phyloP scores from a whole-genome alignment of 768 basidiomycete species.

The Mrakia gelida region DNA sequence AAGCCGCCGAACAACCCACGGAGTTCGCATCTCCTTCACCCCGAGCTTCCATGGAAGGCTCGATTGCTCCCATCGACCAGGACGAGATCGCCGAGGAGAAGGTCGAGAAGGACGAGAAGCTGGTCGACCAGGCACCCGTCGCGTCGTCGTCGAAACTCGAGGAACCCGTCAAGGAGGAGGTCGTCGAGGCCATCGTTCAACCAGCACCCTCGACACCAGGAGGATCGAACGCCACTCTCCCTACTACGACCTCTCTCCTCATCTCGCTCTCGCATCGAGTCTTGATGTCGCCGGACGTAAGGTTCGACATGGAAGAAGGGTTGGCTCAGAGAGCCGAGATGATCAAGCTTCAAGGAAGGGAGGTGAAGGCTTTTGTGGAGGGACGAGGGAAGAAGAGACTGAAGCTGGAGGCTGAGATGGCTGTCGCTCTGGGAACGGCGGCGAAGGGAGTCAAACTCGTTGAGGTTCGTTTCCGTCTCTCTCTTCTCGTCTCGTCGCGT shows the following conservation, averaged over 20 bases:
- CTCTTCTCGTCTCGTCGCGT: background rate
- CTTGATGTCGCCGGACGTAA: conserved; percentile 5
- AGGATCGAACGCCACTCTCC: background rate
- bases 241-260: background rate
- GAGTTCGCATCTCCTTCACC: background rate
- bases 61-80: background rate
- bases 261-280: background rate
- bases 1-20: background rate
- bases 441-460: background rate
- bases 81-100: background rate
- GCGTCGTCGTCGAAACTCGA: background rate
- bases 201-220: background rate
- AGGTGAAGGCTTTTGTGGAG: conserved; percentile 7
- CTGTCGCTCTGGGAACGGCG: background rate
- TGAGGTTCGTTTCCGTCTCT: background rate
- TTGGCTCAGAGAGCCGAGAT: conserved; percentile 3
- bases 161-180: conserved; percentile 5
- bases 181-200: background rate
- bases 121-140: background rate
- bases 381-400: conserved; percentile 17
- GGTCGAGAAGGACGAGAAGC: background rate
- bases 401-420: conserved; percentile 10
- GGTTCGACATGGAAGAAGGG: conserved; percentile 12
- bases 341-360: conserved; percentile 14
- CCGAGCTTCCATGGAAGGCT: background rate